Evolutionary conservation across 495 filamentous ascomycete genomes (phyloP).

Genomic region (Lophiotrema nucula): DNA sequence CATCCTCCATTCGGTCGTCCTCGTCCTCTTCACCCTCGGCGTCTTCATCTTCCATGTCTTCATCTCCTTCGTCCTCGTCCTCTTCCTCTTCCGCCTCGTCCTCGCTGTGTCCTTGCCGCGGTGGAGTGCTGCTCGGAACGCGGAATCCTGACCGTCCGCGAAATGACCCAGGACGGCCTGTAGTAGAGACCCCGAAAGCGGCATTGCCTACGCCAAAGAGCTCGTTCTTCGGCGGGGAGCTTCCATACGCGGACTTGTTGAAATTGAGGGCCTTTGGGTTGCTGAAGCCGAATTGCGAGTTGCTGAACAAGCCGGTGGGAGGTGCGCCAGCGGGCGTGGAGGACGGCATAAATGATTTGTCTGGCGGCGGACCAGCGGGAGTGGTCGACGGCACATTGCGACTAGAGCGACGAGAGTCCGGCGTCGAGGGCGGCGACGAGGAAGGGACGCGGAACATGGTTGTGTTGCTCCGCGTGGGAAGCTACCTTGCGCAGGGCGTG

Average conservation of each 20-base stretch:
- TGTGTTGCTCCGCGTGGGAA: slow-evolving; percentile 2
- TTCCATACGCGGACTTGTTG: neutral
- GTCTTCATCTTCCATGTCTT: slow-evolving; percentile 43
- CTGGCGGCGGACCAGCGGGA: slow-evolving; percentile 72
- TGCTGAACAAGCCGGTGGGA: slow-evolving; percentile 64
- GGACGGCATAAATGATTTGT: slow-evolving; percentile 54
- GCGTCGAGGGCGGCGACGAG: slow-evolving; percentile 34
- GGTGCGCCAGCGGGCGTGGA: slow-evolving; percentile 70
- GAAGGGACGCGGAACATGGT: slow-evolving; percentile 32
- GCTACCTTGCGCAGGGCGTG: neutral
- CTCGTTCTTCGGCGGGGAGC: slow-evolving; percentile 38
- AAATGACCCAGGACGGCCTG: slow-evolving; percentile 4
- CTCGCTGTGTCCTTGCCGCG: slow-evolving; percentile 30
- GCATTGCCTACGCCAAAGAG: slow-evolving; percentile 37
- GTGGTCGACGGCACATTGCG: slow-evolving; percentile 65
- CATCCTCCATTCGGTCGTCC: slow-evolving; percentile 30
- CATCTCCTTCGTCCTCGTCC: slow-evolving; percentile 37
- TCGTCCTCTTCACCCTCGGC: slow-evolving; percentile 41
- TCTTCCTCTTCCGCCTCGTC: slow-evolving; percentile 42
- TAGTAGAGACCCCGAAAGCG: slow-evolving; percentile 8
- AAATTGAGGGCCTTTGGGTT: slow-evolving; percentile 4
- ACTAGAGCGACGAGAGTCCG: slow-evolving; percentile 32
- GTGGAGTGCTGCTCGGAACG: slow-evolving; percentile 40
- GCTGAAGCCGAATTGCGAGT: slow-evolving; percentile 58
- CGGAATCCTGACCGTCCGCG: slow-evolving; percentile 29